phyloP scores from a whole-genome alignment of 495 filamentous ascomycete genomes.

The Aspergillus cavernicola region DNA sequence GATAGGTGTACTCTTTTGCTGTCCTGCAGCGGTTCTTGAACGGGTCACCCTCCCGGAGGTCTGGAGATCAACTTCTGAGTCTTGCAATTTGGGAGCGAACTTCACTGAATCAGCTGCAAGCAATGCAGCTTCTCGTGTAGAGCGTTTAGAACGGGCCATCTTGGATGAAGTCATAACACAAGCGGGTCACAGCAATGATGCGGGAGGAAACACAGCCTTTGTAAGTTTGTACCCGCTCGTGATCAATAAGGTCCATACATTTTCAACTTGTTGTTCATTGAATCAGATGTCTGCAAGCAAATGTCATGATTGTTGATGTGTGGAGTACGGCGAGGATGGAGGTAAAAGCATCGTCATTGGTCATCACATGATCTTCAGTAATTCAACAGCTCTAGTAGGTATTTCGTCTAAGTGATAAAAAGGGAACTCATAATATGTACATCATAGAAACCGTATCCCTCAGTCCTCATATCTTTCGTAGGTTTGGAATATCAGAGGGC shows the following conservation, averaged over 20 bases:
- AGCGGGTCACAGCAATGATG: background rate
- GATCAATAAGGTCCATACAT: too few relatives aligned
- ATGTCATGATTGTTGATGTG: too few relatives aligned
- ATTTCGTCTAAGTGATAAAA: background rate
- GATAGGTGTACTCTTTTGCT: background rate
- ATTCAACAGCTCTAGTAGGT: background rate
- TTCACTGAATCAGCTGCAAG: constrained; percentile 10
- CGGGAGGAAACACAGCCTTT: too few relatives aligned
- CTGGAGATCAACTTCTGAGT: background rate
- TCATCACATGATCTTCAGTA: constrained; percentile 9
- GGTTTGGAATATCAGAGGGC: constrained; percentile 15
- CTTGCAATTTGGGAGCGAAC: background rate
- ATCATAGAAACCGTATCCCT: constrained; percentile 11
- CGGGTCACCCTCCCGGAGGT: background rate
- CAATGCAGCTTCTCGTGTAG: constrained; percentile 18
- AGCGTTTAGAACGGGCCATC: constrained; percentile 25
- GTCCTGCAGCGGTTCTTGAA: background rate
- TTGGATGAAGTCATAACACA: constrained; percentile 1
- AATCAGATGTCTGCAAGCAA: background rate
- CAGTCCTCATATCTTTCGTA: constrained; percentile 12
- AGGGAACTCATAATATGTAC: background rate
- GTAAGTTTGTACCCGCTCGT: too few relatives aligned
- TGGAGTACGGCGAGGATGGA: background rate
- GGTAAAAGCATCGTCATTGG: background rate
- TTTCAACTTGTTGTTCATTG: too few relatives aligned